These are phyloP conservation scores for Maudiozyma saulgeensis DNA, from an alignment of 805 yeast species.

Conservation along the genomic window DNA sequence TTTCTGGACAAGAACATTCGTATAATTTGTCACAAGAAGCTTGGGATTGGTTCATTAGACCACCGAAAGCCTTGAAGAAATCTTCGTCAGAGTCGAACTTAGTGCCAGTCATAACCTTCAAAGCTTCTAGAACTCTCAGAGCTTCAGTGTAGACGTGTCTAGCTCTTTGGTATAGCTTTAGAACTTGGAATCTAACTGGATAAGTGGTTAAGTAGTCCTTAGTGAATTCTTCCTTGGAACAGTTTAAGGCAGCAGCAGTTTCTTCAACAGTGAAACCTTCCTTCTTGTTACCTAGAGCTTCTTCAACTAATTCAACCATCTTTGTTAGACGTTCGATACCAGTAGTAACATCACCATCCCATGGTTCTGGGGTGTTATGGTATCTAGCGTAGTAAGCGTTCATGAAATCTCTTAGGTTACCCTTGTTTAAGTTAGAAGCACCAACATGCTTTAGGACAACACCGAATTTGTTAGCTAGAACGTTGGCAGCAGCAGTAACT, in stretches of 20 bases:
- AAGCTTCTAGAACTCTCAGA: slow-evolving; percentile 44
- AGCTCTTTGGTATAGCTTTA: slow-evolving; percentile 48
- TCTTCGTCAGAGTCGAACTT: slow-evolving; percentile 16
- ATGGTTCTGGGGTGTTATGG: slow-evolving; percentile 21
- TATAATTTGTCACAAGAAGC: slow-evolving; percentile 38
- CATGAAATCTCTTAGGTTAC: slow-evolving; percentile 57
- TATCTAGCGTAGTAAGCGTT: slow-evolving; percentile 36
- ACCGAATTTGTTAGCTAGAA: slow-evolving; percentile 42
- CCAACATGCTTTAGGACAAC: slow-evolving; percentile 39
- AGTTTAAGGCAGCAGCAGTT: slow-evolving; percentile 36
- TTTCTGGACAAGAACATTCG: slow-evolving; percentile 48
- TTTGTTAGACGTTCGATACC: slow-evolving; percentile 34
- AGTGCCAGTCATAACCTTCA: slow-evolving; percentile 31
- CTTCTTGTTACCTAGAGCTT: slow-evolving; percentile 30
- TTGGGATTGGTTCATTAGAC: slow-evolving; percentile 52
- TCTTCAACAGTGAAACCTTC: slow-evolving; percentile 44
- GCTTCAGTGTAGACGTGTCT: slow-evolving; percentile 56
- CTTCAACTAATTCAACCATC: slow-evolving; percentile 38
- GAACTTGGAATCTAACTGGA: slow-evolving; percentile 45
- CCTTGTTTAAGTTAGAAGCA: slow-evolving; percentile 29
- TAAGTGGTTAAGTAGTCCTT: slow-evolving; percentile 38
- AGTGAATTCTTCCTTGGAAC: slow-evolving; percentile 34
- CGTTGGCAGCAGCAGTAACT: slow-evolving; percentile 55
- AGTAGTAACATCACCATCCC: slow-evolving; percentile 40
- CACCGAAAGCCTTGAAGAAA: slow-evolving; percentile 40